Conservation (phyloP, 306 rosid genomes). For the Bauhinia variegata region DNA sequence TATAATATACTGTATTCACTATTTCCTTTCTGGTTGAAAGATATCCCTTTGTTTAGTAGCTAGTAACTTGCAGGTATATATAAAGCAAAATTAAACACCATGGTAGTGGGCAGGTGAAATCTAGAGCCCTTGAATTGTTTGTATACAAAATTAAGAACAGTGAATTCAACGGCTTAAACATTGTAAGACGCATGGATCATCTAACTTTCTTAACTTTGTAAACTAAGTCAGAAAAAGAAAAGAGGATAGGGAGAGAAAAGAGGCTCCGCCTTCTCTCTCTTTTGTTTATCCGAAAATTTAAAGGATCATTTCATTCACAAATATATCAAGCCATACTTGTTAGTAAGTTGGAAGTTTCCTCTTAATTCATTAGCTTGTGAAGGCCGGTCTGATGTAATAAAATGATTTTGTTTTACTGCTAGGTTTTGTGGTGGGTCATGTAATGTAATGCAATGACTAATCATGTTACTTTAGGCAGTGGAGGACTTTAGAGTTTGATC, state of each 20-base stretch:
- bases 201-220: too few relatives aligned
- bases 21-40: neutral
- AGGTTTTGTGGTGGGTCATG: conserved; percentile 36
- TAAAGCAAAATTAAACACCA: neutral
- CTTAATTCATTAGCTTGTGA: neutral
- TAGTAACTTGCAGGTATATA: conserved; percentile 19
- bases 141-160: neutral
- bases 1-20: neutral
- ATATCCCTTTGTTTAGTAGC: conserved; percentile 29
- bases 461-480: neutral
- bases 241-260: too few relatives aligned
- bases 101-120: conserved; percentile 4
- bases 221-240: too few relatives aligned
- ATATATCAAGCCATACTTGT: neutral
- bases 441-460: too few relatives aligned
- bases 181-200: conserved; percentile 22
- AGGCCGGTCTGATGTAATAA: too few relatives aligned
- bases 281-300: too few relatives aligned
- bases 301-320: too few relatives aligned
- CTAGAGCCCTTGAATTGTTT: neutral
- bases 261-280: too few relatives aligned
- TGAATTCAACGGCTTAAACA: conserved; percentile 20
- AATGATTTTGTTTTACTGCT: too few relatives aligned
- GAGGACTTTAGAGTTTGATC: conserved; percentile 11
- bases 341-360: too few relatives aligned